A percentile compares a stretch with the other conserved stretches of the same genome.
Conservation (phyloP, 1,284 basidiomycete genomes). For the Naganishia liquefaciens region DNA sequence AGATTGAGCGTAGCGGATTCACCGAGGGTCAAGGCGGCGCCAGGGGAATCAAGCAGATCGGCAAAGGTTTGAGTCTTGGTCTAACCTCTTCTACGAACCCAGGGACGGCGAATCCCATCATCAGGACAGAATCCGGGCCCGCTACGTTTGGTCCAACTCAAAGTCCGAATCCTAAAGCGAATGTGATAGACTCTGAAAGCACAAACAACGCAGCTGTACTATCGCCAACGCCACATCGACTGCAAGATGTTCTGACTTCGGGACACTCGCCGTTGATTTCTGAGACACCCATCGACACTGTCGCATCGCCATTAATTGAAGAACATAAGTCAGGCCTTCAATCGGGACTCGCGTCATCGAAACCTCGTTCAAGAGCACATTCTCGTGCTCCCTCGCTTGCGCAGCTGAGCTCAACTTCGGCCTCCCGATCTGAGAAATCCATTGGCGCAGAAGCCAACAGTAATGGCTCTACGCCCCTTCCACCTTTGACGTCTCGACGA, state of each 20-base stretch:
- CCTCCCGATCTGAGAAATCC: not conserved
- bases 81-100: not conserved
- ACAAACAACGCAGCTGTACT: not conserved
- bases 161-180: too few relatives aligned
- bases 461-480: constrained; percentile 36
- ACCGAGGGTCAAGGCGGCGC: constrained; percentile 41
- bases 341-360: not conserved
- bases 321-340: not conserved
- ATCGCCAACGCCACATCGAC: constrained; percentile 23
- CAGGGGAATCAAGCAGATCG: constrained; percentile 40
- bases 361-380: constrained; percentile 20
- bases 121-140: constrained; percentile 22
- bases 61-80: constrained; percentile 36
- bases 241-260: constrained; percentile 42
- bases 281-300: not conserved
- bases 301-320: not conserved
- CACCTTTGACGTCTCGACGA: constrained; percentile 43
- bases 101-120: not conserved
- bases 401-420: not conserved
- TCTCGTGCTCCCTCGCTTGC: constrained; percentile 27
- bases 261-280: constrained; percentile 40
- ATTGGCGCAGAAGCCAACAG: not conserved
- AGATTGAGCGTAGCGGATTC: constrained; percentile 43
- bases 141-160: not conserved
- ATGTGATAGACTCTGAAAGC: too few relatives aligned